A percentile compares a stretch with the other conserved stretches of the same genome.
phyloP scores from a whole-genome alignment of 2,329 filamentous ascomycete genomes.

The Microcyclosporella mali region DNA sequence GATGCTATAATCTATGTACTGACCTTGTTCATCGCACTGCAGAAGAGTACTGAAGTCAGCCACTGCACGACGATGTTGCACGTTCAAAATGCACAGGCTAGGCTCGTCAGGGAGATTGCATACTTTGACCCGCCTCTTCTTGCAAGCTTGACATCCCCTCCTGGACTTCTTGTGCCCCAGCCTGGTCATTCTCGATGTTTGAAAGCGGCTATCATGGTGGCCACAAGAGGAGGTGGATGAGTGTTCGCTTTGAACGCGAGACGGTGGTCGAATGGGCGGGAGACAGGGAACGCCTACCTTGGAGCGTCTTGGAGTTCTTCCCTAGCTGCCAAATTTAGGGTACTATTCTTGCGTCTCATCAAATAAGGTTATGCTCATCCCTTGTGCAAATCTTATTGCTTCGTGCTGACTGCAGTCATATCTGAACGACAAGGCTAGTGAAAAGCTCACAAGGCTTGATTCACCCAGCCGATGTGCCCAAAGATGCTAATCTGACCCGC shows the following conservation, averaged over 20 bases:
- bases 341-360: slow-evolving; percentile 53
- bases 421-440: slow-evolving; percentile 21
- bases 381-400: slow-evolving; percentile 42
- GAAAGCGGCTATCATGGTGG: neutral
- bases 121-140: slow-evolving; percentile 12
- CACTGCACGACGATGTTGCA: neutral
- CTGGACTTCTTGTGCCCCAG: slow-evolving; percentile 13
- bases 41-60: neutral
- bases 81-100: neutral
- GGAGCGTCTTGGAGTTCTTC: neutral
- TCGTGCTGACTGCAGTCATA: slow-evolving; percentile 42
- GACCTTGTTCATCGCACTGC: slow-evolving; percentile 11
- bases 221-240: neutral
- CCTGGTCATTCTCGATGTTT: slow-evolving; percentile 6
- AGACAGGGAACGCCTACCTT: too few relatives aligned
- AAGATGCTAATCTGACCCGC: slow-evolving; percentile 46
- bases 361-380: too few relatives aligned
- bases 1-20: too few relatives aligned
- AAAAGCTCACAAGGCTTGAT: slow-evolving; percentile 47
- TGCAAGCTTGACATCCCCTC: slow-evolving; percentile 13
- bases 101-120: neutral
- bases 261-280: neutral
- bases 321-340: neutral
- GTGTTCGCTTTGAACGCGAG: neutral
- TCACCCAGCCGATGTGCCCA: slow-evolving; percentile 55